phyloP scores from a whole-genome alignment of 139 green algal genomes.

The Chlamydomonas sphaeroides region DNA sequence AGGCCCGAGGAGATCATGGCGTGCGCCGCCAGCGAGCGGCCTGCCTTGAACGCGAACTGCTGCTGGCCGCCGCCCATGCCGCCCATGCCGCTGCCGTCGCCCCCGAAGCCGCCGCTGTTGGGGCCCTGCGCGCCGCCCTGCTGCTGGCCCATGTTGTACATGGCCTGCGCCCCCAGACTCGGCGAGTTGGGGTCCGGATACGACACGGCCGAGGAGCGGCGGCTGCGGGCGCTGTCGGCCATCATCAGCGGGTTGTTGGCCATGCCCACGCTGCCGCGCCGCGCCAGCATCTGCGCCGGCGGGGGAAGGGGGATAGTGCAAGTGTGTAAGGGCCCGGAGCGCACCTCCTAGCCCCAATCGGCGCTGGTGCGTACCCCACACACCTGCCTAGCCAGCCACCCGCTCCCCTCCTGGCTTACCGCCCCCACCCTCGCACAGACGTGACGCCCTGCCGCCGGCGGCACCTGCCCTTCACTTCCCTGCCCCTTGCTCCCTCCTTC shows the following conservation, averaged over 20 bases:
- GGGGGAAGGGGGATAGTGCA: too few species aligned
- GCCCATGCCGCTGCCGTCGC: neutral
- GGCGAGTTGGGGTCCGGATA: conserved; percentile 30
- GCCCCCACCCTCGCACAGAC: too few species aligned
- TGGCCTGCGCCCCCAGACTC: neutral
- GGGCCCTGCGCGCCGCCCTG: neutral
- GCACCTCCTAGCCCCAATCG: too few species aligned
- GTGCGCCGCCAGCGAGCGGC: neutral
- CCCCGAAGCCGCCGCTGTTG: neutral
- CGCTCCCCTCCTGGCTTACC: too few species aligned
- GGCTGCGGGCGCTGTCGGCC: conserved; percentile 18
- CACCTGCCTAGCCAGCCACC: too few species aligned
- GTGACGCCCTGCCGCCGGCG: too few species aligned
- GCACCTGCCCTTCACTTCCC: too few species aligned
- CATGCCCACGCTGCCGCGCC: conserved; percentile 28
- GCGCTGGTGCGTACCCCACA: too few species aligned
- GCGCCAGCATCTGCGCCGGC: conserved; percentile 25
- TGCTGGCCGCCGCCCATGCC: neutral
- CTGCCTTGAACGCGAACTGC: conserved; percentile 12
- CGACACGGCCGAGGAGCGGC: conserved; percentile 30
- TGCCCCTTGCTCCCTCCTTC: too few species aligned
- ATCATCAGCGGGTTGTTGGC: neutral
- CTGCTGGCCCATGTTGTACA: conserved; percentile 5
- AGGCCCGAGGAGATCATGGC: neutral
- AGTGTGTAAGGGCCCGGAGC: too few species aligned